Conservation (phyloP, 176 grass and related monocot species). For the Aegilops speltoides region DNA sequence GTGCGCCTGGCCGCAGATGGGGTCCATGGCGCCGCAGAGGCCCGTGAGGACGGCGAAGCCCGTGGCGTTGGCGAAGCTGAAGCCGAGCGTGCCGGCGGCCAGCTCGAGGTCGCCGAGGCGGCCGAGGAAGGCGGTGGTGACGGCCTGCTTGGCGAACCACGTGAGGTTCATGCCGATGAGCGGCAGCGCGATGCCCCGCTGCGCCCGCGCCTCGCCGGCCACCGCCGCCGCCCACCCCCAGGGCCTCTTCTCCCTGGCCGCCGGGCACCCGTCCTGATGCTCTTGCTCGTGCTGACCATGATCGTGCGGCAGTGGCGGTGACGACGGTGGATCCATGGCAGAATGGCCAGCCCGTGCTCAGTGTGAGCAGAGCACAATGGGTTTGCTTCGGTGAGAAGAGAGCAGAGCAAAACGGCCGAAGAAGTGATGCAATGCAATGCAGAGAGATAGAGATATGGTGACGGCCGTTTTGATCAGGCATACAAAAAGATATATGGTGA, state of each 20-base stretch:
- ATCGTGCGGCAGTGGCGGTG: not conserved
- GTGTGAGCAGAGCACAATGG: not conserved
- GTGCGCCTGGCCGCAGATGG: constrained; percentile 93
- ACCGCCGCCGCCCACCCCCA: constrained; percentile 21
- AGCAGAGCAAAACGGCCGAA: not conserved
- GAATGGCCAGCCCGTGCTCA: not conserved
- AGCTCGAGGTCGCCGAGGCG: constrained; percentile 72
- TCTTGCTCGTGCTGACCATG: not conserved
- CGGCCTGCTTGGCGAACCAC: constrained; percentile 73
- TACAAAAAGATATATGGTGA: not conserved
- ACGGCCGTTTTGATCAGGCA: not conserved
- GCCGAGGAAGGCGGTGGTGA: constrained; percentile 79
- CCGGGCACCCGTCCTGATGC: not conserved
- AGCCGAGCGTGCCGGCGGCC: constrained; percentile 71
- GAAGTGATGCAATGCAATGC: not conserved
- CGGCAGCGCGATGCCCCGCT: constrained; percentile 73
- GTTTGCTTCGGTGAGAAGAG: not conserved
- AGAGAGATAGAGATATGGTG: not conserved
- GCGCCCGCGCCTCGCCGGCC: constrained; percentile 47
- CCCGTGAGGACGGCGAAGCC: constrained; percentile 84
- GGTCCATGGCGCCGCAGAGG: constrained; percentile 84
- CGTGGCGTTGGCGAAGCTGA: constrained; percentile 86
- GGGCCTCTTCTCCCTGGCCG: not conserved
- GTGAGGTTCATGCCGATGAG: constrained; percentile 76
- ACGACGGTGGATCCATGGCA: not conserved